phyloP scores from a whole-genome alignment of 345 rosid genomes.

The Pelargonium nanum region DNA sequence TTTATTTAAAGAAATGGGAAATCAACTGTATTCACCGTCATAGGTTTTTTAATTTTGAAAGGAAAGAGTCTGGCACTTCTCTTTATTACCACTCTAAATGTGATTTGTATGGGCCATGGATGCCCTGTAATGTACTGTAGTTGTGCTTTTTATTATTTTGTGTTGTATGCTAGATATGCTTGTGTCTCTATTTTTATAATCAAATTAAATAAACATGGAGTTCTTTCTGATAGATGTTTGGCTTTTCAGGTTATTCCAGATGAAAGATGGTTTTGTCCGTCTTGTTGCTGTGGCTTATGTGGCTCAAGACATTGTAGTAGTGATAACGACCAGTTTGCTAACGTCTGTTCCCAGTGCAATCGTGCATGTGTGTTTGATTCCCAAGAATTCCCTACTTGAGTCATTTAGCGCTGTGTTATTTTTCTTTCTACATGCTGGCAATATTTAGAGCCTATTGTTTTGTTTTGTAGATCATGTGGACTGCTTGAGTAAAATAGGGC shows the following conservation, averaged over 20 bases:
- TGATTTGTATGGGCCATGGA: too few species aligned
- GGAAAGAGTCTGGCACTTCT: too few species aligned
- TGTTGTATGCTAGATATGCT: background rate
- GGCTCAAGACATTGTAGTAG: conserved; percentile 17
- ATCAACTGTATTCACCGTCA: too few species aligned
- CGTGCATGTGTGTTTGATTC: conserved; percentile 27
- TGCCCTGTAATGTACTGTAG: too few species aligned
- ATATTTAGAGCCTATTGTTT: background rate
- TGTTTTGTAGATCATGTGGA: conserved; percentile 32
- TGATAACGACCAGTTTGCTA: conserved; percentile 10
- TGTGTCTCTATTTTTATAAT: too few species aligned
- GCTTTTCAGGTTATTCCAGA: conserved; percentile 25
- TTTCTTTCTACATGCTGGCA: conserved; percentile 2
- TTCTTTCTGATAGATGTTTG: background rate
- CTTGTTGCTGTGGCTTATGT: conserved; percentile 50
- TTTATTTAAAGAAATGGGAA: too few species aligned
- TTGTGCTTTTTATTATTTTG: background rate
- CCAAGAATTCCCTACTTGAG: background rate
- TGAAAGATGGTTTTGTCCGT: conserved; percentile 48
- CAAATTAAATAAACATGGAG: background rate
- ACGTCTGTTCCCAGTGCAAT: conserved; percentile 37
- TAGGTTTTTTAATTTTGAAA: too few species aligned
- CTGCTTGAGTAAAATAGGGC: conserved; percentile 23
- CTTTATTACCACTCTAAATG: too few species aligned
- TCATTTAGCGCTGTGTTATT: conserved; percentile 1